These are phyloP conservation scores for Rhizopus sp. DNA, from an alignment of 371 early-diverging fungal genomes.

Conservation along the genomic window DNA sequence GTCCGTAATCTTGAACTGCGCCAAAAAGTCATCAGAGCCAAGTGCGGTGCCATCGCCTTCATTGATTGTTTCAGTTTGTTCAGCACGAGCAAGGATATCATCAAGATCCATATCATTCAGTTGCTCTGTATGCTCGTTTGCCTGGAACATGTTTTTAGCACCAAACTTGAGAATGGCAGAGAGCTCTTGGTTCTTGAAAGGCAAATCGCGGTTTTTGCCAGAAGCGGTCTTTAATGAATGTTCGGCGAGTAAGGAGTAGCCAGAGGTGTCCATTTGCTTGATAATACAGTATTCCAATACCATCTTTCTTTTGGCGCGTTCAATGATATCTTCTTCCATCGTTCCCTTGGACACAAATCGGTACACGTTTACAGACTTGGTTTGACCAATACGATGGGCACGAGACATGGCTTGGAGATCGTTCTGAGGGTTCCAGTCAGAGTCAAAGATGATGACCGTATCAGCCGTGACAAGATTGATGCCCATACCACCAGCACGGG, in stretches of 20 bases:
- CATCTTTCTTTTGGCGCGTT: conserved; percentile 98
- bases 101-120: conserved; percentile 94
- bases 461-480: conserved; percentile 99
- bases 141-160: conserved; percentile 93
- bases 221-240: conserved; percentile 46
- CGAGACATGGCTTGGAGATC: conserved; percentile 99
- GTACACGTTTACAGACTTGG: conserved; percentile 97
- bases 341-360: conserved; percentile 97
- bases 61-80: conserved; percentile 84
- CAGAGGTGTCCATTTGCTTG: conserved; percentile 97
- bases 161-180: conserved; percentile 96
- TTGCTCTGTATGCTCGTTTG: conserved; percentile 71
- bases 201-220: conserved; percentile 51
- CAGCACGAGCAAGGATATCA: conserved; percentile 93
- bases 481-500: conserved; percentile 99
- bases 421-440: conserved; percentile 99
- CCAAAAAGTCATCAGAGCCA: conserved; percentile 90
- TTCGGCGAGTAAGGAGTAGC: conserved; percentile 66
- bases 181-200: conserved; percentile 83
- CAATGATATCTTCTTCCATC: conserved; percentile 98
- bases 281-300: conserved; percentile 97
- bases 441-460: conserved; percentile 99
- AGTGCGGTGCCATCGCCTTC: conserved; percentile 60
- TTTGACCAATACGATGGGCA: conserved; percentile 99
- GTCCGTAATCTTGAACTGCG: conserved; percentile 94